Base-by-base conservation (phyloP, 1,139 yeast species). In the Blastobotrys indianensis region DNA sequence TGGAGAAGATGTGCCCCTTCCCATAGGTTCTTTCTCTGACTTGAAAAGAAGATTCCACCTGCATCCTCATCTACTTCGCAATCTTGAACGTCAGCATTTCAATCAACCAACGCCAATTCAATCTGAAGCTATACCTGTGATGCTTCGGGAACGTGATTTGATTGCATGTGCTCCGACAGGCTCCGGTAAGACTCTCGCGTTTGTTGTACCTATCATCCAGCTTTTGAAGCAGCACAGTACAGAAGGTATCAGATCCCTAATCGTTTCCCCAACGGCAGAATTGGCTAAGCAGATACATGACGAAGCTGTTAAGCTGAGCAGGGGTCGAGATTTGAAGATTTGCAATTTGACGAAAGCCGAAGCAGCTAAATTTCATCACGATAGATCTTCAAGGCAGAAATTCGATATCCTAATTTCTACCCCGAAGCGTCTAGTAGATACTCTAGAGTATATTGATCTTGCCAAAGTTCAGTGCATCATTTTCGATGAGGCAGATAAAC, bases 121-220 rank as follows among this genome's bases (percentile, higher is more conserved):
- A 68, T 78, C 90, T 55, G 95, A 87, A 63, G 76, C 86, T 1
- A 80, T 88, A 33, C 95, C 96, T 1, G 69, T 79, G 15, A 68
- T 85, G 31, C 68, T 85, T 42, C 70, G 75, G 42, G 73, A 71
- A 23, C 75, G 92, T 50, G 95, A 87, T 59, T 61, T 87, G 40
- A 71, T 87, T 47, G 94, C 94, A 1, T 85, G 95, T 71, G 95
- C 96, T 0, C 96, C 95, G 36, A 87, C 96, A 0, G 96, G 96
- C 55, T 84, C 95, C 5, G 96, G 96, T 69, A 87, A 87, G 63
- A 86, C 96, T 0, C 70, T 88, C 42, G 96, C 97, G 39, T 92
- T 85, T 63, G 72, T 85, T 47, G 77, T 88, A 13, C 98, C 98
- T 2, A 61, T 90, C 55, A 67, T 92, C 12, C 95, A 87, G 58